Evolutionary conservation across 805 yeast genomes (phyloP).

Genomic region (Candida piceae): DNA sequence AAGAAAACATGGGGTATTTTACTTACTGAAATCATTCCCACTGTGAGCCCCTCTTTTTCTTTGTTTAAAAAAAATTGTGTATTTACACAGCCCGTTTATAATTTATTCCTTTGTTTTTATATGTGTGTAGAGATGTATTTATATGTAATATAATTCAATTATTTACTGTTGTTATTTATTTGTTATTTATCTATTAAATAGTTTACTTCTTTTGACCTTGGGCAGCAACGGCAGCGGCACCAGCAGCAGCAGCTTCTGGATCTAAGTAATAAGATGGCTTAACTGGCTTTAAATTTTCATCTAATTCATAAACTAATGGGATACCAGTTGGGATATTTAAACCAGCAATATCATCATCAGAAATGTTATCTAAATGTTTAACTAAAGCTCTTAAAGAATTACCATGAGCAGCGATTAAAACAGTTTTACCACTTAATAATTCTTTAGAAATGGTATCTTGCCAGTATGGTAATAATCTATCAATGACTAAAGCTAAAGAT

Average conservation of each 20-base stretch:
- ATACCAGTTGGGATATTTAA: constrained; percentile 98
- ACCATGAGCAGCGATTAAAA: constrained; percentile 94
- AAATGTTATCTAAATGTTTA: constrained; percentile 89
- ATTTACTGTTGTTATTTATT: too few relatives aligned
- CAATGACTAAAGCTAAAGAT: constrained; percentile 90
- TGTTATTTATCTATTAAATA: too few relatives aligned
- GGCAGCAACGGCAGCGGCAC: constrained; percentile 98
- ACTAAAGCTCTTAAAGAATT: constrained; percentile 96
- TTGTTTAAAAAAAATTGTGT: too few relatives aligned
- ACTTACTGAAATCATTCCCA: neutral
- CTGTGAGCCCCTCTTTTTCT: neutral
- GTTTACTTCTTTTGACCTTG: constrained; percentile 73
- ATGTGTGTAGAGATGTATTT: too few relatives aligned
- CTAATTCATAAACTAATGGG: constrained; percentile 95
- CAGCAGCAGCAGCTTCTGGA: constrained; percentile 99
- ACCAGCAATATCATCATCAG: constrained; percentile 88
- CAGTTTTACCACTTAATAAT: constrained; percentile 82
- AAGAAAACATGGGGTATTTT: neutral
- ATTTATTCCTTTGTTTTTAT: neutral
- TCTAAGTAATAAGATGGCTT: constrained; percentile 95
- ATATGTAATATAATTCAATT: too few relatives aligned
- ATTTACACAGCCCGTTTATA: too few relatives aligned
- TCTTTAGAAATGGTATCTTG: constrained; percentile 85
- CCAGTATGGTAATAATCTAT: constrained; percentile 96
- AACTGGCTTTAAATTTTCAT: constrained; percentile 77